These are phyloP conservation scores for Talaromyces proteolyticus DNA, from an alignment of 495 filamentous ascomycete genomes.

Conservation along the genomic window DNA sequence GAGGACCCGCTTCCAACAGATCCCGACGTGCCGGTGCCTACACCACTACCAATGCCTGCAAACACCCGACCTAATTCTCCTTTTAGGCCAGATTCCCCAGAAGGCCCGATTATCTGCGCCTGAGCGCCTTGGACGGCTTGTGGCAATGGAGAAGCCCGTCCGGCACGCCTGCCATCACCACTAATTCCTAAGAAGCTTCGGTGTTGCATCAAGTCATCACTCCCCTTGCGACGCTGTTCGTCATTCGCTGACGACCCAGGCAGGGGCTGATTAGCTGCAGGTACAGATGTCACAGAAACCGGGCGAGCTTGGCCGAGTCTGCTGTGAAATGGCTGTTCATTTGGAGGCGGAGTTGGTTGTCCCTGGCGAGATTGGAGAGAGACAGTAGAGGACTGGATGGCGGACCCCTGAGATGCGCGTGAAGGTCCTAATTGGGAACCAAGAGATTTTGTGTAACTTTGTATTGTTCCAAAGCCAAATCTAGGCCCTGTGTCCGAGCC, in stretches of 20 bases:
- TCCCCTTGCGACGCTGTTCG: slow-evolving; percentile 47
- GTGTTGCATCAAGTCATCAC: slow-evolving; percentile 46
- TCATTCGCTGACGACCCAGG: slow-evolving; percentile 22
- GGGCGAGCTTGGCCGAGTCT: slow-evolving; percentile 26
- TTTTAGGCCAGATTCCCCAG: slow-evolving; percentile 79
- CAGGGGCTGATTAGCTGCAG: slow-evolving; percentile 16
- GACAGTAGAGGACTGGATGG: neutral
- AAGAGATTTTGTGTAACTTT: slow-evolving; percentile 42
- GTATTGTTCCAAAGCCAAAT: slow-evolving; percentile 42
- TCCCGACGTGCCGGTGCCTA: slow-evolving; percentile 52
- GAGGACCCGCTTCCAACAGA: slow-evolving; percentile 41
- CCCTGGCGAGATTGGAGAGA: slow-evolving; percentile 30
- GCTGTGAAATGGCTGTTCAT: slow-evolving; percentile 26
- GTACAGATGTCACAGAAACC: slow-evolving; percentile 14
- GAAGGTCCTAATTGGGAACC: slow-evolving; percentile 30
- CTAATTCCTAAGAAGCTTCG: slow-evolving; percentile 38
- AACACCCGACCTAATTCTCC: slow-evolving; percentile 90
- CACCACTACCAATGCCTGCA: slow-evolving; percentile 81
- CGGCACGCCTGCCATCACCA: slow-evolving; percentile 39
- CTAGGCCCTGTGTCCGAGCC: slow-evolving; percentile 23
- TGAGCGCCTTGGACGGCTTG: slow-evolving; percentile 92
- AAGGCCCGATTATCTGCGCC: slow-evolving; percentile 65
- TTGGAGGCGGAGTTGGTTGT: slow-evolving; percentile 28
- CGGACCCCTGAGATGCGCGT: slow-evolving; percentile 16
- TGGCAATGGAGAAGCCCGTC: slow-evolving; percentile 69